These are phyloP conservation scores for Kwoniella shandongensis DNA, from an alignment of 768 basidiomycete genomes.

Conservation along the genomic window DNA sequence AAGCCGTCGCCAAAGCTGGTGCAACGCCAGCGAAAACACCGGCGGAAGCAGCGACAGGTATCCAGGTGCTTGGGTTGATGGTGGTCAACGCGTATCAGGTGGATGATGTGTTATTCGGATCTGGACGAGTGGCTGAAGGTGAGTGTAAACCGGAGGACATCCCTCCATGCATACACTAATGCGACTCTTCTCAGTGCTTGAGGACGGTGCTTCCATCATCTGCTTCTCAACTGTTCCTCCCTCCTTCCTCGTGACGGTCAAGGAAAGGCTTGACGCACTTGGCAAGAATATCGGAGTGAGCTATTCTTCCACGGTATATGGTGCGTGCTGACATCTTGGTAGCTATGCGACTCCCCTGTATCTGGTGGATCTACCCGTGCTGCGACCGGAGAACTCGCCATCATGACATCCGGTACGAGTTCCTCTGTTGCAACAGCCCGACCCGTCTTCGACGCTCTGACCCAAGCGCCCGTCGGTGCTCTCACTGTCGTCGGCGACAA, in stretches of 20 bases:
- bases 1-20: constrained; percentile 40
- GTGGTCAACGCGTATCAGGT: constrained; percentile 46
- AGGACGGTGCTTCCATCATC: constrained; percentile 38
- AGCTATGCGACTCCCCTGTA: constrained; percentile 44
- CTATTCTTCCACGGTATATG: constrained; percentile 12
- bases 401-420: constrained; percentile 41
- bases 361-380: constrained; percentile 47
- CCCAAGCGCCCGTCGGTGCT: constrained; percentile 27
- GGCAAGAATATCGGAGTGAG: constrained; percentile 42
- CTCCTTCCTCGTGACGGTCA: constrained; percentile 25
- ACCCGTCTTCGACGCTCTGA: constrained; percentile 40
- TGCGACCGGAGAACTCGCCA: constrained; percentile 35
- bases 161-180: not conserved
- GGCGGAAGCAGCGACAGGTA: constrained; percentile 30
- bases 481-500: constrained; percentile 35
- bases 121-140: constrained; percentile 31
- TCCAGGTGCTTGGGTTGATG: constrained; percentile 46
- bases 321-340: not conserved
- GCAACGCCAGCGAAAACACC: constrained; percentile 21
- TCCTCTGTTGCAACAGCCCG: constrained; percentile 25
- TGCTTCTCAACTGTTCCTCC: constrained; percentile 49
- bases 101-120: constrained; percentile 39
- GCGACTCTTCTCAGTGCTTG: constrained; percentile 21
- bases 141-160: not conserved
- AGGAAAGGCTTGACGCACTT: constrained; percentile 37